phyloP scores from a whole-genome alignment of 305 asterid species.

The Fraxinus baroniana region DNA sequence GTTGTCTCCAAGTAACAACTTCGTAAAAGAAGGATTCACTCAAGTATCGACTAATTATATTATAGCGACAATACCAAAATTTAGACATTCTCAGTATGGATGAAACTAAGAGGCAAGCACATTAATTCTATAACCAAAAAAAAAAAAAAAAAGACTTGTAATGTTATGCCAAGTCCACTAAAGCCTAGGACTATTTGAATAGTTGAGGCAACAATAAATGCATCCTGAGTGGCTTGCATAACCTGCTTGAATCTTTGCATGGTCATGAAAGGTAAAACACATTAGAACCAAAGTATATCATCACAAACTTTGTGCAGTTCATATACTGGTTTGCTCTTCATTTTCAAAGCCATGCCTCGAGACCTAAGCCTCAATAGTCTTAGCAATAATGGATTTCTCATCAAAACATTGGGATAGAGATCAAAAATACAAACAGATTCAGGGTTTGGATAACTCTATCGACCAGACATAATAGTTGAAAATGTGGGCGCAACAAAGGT shows the following conservation, averaged over 20 bases:
- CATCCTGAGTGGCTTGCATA: slow-evolving; percentile 93
- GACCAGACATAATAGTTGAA: too few relatives aligned
- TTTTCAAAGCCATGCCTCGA: too few relatives aligned
- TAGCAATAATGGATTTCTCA: too few relatives aligned
- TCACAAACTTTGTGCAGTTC: not conserved
- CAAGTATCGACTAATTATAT: not conserved
- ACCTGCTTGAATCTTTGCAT: slow-evolving; percentile 74
- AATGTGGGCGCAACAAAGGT: too few relatives aligned
- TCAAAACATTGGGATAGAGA: too few relatives aligned
- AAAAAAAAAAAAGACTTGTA: slow-evolving; percentile 42
- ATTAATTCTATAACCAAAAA: not conserved
- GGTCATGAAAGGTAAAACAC: slow-evolving; percentile 14
- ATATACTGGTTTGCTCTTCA: too few relatives aligned
- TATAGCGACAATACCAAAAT: not conserved
- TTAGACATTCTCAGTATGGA: not conserved
- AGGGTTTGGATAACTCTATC: too few relatives aligned
- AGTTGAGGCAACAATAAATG: slow-evolving; percentile 80
- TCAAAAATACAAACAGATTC: too few relatives aligned
- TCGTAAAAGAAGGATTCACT: not conserved
- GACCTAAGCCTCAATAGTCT: too few relatives aligned
- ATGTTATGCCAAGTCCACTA: slow-evolving; percentile 94
- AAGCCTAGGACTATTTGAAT: slow-evolving; percentile 86
- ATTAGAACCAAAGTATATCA: slow-evolving; percentile 1
- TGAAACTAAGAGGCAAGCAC: not conserved
- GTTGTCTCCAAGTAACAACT: not conserved